These are phyloP conservation scores for Chimonanthus salicifolius DNA, from an alignment of 164 flowering plant genomes.

Conservation along the genomic window DNA sequence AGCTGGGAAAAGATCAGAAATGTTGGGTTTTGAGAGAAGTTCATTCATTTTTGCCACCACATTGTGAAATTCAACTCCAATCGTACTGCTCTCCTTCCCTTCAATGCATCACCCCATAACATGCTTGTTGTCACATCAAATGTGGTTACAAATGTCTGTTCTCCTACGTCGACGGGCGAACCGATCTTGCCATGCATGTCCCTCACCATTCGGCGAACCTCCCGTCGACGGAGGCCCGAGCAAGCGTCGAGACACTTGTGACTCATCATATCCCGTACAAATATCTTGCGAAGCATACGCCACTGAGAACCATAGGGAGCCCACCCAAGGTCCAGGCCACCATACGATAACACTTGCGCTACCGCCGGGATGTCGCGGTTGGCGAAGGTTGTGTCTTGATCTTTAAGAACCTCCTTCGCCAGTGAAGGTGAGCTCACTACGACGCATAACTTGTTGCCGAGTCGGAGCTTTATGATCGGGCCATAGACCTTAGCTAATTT, in stretches of 20 bases:
- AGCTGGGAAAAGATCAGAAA: conserved; percentile 43
- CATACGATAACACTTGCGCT: background rate
- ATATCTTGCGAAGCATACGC: conserved; percentile 12
- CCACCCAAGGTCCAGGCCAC: conserved; percentile 14
- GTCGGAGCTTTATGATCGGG: conserved; percentile 24
- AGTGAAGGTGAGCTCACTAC: conserved; percentile 18
- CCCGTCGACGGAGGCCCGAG: conserved; percentile 9
- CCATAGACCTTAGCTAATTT: conserved; percentile 18
- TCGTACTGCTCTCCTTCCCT: conserved; percentile 6
- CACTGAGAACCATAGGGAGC: conserved; percentile 6
- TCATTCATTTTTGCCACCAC: conserved; percentile 22
- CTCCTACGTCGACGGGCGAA: conserved; percentile 9
- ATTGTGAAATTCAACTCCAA: conserved; percentile 31
- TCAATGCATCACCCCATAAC: conserved; percentile 23
- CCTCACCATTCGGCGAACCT: conserved; percentile 8
- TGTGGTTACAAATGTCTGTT: conserved; percentile 1
- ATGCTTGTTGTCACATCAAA: conserved; percentile 7
- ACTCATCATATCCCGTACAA: conserved; percentile 13
- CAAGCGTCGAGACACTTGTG: conserved; percentile 8
- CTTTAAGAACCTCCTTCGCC: conserved; percentile 9
- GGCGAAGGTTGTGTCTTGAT: conserved; percentile 14
- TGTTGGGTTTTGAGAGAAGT: conserved; percentile 35
- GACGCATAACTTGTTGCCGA: conserved; percentile 22
- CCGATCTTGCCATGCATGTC: conserved; percentile 13
- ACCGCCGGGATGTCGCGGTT: conserved; percentile 5